Evolutionary conservation across 176 grass and related monocot genomes (phyloP), one percentile per base, ranked within the genome.

Genomic region (Carex scoparia): DNA sequence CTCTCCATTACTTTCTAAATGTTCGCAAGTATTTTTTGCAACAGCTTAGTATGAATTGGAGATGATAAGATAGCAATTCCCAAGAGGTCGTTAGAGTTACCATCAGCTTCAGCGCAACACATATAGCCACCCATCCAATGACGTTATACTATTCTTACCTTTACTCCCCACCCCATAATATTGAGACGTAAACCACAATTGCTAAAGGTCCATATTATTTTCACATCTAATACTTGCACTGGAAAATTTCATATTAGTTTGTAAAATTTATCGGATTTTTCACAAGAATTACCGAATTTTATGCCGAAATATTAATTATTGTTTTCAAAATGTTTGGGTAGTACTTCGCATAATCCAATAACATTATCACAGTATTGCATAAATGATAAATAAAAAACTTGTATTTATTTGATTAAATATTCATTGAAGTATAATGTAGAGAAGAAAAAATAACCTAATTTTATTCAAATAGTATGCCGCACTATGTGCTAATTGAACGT

Each of bases 161-260:
- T 23, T 23, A 23, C 23, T 23, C 23, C 0, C 23, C 23, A 23
- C 76, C 4, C n/a, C 76, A 3, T 56, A 35, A 48, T 59, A 33
- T 13, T 28, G 70, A 53, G 38, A 53, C 80, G 19, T 27, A 19
- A 65, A 67, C 61, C 33, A 11, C 12, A 63, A 53, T 32, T 7
- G 67, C 18, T 65, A 28, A 48, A 9, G 15, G 33, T 18, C 5
- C 10, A 12, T 4, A 67, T 15, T 12, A 48, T 82, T 79, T 57
- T 56, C 49, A n/a, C 14, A 55, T 61, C 10, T 80, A 83, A 83
- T 83, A 4, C 42, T 53, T 83, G 49, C 4, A 82, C 61, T 61
- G 7, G 1, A 82, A 4, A 66, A 11, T 19, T 42, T 65, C 59
- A 63, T 1, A 63, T 65, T 27, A 7, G 14, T 44, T 7, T 19